Evolutionary conservation across 2,329 filamentous ascomycete genomes (phyloP), one percentile per base, ranked within the genome.

Genomic region (Hymenoscyphus repandus): DNA sequence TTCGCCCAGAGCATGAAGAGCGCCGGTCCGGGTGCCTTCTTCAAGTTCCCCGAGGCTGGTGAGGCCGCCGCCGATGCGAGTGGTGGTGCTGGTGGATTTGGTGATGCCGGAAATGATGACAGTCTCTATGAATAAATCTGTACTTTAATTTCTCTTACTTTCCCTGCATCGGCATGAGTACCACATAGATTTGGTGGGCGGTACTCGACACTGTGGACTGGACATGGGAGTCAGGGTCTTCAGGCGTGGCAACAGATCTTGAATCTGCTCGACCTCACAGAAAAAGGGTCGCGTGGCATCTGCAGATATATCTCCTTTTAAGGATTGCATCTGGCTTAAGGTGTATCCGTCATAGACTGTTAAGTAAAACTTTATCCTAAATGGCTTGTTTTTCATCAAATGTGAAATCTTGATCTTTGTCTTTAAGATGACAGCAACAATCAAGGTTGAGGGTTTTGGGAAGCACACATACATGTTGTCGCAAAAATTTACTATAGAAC

Each of bases 1-100:
- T 99, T 99, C 66, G 88, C 92, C 37, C 92, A 97, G 76, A 92
- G 92, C 70, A 95, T 99, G 90, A 99, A 99, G 88, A 96, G 95
- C 70, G 85, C 89, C 53, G 91, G 90, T 46, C 91, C 91, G 36
- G 92, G 91, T 66, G 90, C 89, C 63, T 96, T 93, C 81, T 99
- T 99, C 88, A 91, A 95, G 73, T 99, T 99, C 84, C 92, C 88
- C 31, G 70, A 72, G 55, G 74, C 79, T 12, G 81, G 82, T 51
- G 78, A 80, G 61, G 73, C 72, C 47, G 76, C 88, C 79, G 78
- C 86, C 77, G 82, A 79, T 74, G 70, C 86, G 80, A 77, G 81
- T 69, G 64, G 73, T 64, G 69, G 75, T 71, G 62, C 80, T 74
- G 72, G 79, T 74, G 70, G 81, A 45, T 91, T 93, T 63, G 91